phyloP scores from a whole-genome alignment of 108 stramenopile genomes.

The Epithemia pelagica region DNA sequence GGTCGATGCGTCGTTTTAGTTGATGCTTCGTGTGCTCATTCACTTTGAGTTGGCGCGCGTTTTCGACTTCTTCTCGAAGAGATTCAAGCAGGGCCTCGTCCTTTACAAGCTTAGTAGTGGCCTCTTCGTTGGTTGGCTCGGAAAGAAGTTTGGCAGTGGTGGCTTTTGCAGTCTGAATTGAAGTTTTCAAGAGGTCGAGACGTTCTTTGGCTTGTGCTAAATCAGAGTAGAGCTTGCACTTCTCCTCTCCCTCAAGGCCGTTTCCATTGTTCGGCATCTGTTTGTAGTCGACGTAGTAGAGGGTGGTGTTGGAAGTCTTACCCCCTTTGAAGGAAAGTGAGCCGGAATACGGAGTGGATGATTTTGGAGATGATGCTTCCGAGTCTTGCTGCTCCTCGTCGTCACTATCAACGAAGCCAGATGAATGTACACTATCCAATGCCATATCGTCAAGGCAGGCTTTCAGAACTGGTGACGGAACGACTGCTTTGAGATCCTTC shows the following conservation, averaged over 20 bases:
- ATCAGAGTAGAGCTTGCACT: slow-evolving; percentile 37
- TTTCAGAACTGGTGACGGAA: slow-evolving; percentile 60
- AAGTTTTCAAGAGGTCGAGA: slow-evolving; percentile 19
- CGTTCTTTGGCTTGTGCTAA: slow-evolving; percentile 35
- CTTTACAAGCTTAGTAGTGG: slow-evolving; percentile 22
- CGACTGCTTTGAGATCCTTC: slow-evolving; percentile 18
- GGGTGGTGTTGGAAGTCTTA: slow-evolving; percentile 39
- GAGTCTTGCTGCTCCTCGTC: slow-evolving; percentile 45
- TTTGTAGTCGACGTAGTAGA: slow-evolving; percentile 73
- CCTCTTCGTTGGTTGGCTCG: slow-evolving; percentile 73
- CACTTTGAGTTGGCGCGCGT: slow-evolving; percentile 35
- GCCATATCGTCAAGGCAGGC: slow-evolving; percentile 66
- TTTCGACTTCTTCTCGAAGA: slow-evolving; percentile 39
- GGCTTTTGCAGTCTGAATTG: slow-evolving; percentile 22
- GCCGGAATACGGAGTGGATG: slow-evolving; percentile 35
- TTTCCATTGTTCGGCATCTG: slow-evolving; percentile 49
- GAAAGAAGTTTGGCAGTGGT: slow-evolving; percentile 40
- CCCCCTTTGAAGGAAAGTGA: slow-evolving; percentile 62
- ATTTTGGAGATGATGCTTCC: not conserved
- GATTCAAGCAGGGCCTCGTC: slow-evolving; percentile 31
- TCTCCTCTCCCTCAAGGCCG: slow-evolving; percentile 44
- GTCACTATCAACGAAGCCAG: slow-evolving; percentile 43
- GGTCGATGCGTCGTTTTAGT: slow-evolving; percentile 39
- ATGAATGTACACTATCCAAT: slow-evolving; percentile 20
- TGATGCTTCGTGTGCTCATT: slow-evolving; percentile 60